Evolutionary conservation across 176 grass and related monocot genomes (phyloP), one percentile per base, ranked within the genome.

Genomic region (Alopecurus myosuroides): DNA sequence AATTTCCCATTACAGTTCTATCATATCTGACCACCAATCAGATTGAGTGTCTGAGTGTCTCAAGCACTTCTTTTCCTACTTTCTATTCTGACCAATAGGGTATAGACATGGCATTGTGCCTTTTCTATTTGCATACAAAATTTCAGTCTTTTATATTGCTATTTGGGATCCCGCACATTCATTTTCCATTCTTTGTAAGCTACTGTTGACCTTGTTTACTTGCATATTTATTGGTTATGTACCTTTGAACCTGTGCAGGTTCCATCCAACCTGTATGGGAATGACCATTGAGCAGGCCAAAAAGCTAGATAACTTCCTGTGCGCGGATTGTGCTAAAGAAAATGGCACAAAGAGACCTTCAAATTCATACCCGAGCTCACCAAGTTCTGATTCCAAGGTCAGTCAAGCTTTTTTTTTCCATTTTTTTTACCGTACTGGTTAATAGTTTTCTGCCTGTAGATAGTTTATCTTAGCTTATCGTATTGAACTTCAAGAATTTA

Each of bases 191-290:
- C 22, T 88, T 57, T 87, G 14, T 60, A 39, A 77, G 49, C 26
- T 68, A 26, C n/a, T n/a, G 18, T 77, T 77, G 46, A 78, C 80
- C 5, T 70, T 70, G 33, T 81, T 68, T 85, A 74, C 82, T 79
- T 42, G 3, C 45, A 69, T 70, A 33, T 76, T 68, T 68, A 55
- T 61, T 77, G 22, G 48, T 30, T 63, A 74, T 79, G 31, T 50
- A 78, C 26, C 44, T 87, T 76, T 28, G 55, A 84, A 81, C 55
- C 14, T 11, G 8, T 81, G 46, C 82, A 97, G 94, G 94, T 97
- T 97, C 55, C 94, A 97, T 86, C 94, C 94, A 70, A 94, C 92
- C 49, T 97, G 94, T 91, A 97, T 97, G 94, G 89, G 86, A 73
- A 94, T 97, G 94, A 92, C 89, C 48, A 94, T 94, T 74, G 91